Evolutionary conservation across 1,284 basidiomycete genomes (phyloP).

Genomic region (Ganoderma multipileum): DNA sequence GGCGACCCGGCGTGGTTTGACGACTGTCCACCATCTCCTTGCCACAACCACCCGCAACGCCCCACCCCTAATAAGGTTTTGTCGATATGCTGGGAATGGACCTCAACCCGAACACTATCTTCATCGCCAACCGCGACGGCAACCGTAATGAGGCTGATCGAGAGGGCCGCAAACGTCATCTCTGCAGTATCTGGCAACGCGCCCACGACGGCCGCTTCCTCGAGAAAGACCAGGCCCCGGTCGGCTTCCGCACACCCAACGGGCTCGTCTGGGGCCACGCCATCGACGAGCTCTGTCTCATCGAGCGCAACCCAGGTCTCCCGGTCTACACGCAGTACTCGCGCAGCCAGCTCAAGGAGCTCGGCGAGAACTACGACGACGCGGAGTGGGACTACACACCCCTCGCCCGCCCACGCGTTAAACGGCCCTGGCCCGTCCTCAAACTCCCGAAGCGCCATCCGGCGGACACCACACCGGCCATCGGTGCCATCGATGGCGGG

Average conservation of each 20-base stretch:
- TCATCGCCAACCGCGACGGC: neutral
- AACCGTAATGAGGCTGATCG: neutral
- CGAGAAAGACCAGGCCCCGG: slow-evolving; percentile 33
- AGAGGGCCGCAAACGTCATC: slow-evolving; percentile 18
- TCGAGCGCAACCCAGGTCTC: slow-evolving; percentile 37
- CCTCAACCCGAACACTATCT: neutral
- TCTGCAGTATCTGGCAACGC: slow-evolving; percentile 33
- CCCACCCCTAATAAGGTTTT: neutral
- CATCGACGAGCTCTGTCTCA: slow-evolving; percentile 39
- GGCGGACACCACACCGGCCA: slow-evolving; percentile 8
- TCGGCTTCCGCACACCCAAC: slow-evolving; percentile 39
- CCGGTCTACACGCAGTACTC: slow-evolving; percentile 40
- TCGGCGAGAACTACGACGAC: slow-evolving; percentile 38
- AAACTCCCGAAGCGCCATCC: slow-evolving; percentile 22
- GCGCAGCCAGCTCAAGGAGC: slow-evolving; percentile 44
- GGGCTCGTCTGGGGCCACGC: slow-evolving; percentile 43
- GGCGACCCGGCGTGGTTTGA: neutral
- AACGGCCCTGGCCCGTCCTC: slow-evolving; percentile 38
- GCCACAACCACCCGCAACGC: neutral
- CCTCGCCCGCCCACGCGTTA: slow-evolving; percentile 29
- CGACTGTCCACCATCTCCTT: neutral
- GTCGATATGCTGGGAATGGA: neutral
- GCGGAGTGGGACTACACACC: slow-evolving; percentile 28
- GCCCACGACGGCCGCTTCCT: slow-evolving; percentile 37
- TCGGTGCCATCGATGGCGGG: slow-evolving; percentile 20